Conservation (phyloP, 2,329 filamentous ascomycete genomes). For the Aspergillus ochraceoroseus region DNA sequence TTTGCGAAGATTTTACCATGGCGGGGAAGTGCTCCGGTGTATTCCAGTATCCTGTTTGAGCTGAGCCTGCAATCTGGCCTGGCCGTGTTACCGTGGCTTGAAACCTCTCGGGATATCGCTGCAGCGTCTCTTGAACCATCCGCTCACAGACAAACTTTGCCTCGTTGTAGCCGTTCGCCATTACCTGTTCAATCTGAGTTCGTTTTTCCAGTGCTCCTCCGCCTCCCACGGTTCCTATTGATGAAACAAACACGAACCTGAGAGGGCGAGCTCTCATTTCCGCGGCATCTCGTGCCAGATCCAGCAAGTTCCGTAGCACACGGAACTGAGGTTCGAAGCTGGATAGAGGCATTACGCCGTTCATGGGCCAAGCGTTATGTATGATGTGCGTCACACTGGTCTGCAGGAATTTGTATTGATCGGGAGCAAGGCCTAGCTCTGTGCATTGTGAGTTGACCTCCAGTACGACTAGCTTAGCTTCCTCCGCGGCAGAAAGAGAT, state of each 20-base stretch:
- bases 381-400: conserved; percentile 46
- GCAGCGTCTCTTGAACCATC: conserved; percentile 49
- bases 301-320: conserved; percentile 49
- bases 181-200: conserved; percentile 38
- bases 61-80: conserved; percentile 53
- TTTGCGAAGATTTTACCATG: conserved; percentile 50
- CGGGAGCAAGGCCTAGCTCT: conserved; percentile 45
- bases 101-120: conserved; percentile 43
- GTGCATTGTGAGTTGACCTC: conserved; percentile 48
- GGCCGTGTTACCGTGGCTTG: conserved; percentile 44
- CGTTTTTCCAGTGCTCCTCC: conserved; percentile 44
- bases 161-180: conserved; percentile 50
- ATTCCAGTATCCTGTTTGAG: conserved; percentile 53
- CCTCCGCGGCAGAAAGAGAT: conserved; percentile 15
- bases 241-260: conserved; percentile 43
- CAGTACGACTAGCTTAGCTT: conserved; percentile 45
- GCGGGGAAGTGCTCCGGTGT: conserved; percentile 49
- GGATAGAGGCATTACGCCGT: conserved; percentile 15
- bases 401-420: conserved; percentile 39
- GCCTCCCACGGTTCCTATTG: conserved; percentile 39
- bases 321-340: conserved; percentile 32
- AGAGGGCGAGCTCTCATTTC: not conserved
- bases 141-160: conserved; percentile 51
- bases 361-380: conserved; percentile 34
- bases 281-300: conserved; percentile 41